Evolutionary conservation across 768 basidiomycete species (phyloP).

Genomic region (Chalciporus sphaerocephalus): DNA sequence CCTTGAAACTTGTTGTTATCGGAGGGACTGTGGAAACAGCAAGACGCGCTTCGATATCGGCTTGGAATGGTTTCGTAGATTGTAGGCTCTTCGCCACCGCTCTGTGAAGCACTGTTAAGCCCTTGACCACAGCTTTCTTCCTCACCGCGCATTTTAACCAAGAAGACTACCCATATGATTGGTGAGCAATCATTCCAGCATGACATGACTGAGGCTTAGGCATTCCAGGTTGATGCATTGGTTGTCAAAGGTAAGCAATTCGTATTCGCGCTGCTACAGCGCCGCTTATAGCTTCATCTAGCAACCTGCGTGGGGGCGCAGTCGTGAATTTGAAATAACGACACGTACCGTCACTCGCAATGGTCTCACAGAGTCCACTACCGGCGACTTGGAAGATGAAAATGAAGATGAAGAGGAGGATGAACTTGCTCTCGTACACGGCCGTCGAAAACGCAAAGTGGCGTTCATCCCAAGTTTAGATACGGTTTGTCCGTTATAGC

Average conservation of each 20-base stretch:
- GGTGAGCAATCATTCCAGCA: conserved; percentile 39
- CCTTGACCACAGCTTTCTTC: conserved; percentile 61
- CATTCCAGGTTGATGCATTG: conserved; percentile 76
- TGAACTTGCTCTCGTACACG: conserved; percentile 56
- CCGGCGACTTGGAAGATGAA: conserved; percentile 79
- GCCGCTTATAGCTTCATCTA: conserved; percentile 31
- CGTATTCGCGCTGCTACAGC: conserved; percentile 2
- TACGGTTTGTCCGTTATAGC: conserved; percentile 33
- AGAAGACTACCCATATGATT: conserved; percentile 85
- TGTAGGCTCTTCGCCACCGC: conserved; percentile 39
- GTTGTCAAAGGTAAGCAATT: conserved; percentile 63
- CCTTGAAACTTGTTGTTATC: conserved; percentile 84
- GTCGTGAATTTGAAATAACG: conserved; percentile 86
- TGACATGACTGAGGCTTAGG: conserved; percentile 1
- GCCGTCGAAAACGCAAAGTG: conserved; percentile 71
- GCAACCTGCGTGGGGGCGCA: conserved; percentile 90
- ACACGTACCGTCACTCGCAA: conserved; percentile 67
- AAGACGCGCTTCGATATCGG: conserved; percentile 72
- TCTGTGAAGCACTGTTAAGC: conserved; percentile 7
- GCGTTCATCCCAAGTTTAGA: conserved; percentile 84
- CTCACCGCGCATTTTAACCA: conserved; percentile 85
- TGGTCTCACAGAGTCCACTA: conserved; percentile 60
- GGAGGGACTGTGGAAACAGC: conserved; percentile 88
- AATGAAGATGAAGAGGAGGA: conserved; percentile 62
- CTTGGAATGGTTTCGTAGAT: conserved; percentile 88